Base-by-base conservation (phyloP, 2,329 filamentous ascomycete species). In the Hymenoscyphus fructigenus region DNA sequence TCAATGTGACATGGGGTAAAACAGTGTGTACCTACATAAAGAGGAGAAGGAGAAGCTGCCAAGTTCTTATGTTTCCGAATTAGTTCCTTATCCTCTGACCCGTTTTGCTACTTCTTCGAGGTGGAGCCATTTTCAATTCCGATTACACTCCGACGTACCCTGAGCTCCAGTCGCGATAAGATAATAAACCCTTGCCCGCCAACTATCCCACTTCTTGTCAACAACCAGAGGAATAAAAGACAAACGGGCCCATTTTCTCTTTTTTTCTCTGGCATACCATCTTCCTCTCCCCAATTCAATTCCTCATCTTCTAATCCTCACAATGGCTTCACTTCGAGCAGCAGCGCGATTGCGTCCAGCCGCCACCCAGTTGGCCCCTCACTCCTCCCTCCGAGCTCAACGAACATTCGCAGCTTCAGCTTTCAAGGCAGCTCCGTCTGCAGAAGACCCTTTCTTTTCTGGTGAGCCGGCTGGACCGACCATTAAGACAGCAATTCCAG, bases 401-500 rank as follows among this genome's bases (percentile, higher is more conserved):
- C 66, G 71, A 62, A 59, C 59, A 41, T 74, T 73, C 60, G 67
- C 66, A 36, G 65, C 68, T 50, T 68, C 71, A 7, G 64, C 72
- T 28, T 55, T 64, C 34, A 72, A 71, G 57, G 57, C 63, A 32
- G 63, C 72, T 10, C 50, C 60, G 2, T 56, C 60, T 7, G 38
- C 66, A 15, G 72, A 72, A 58, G 50, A 67, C 32, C 69, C 73
- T 26, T 74, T 75, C 67, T 75, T 76, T 63, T 66, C 72, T 9
- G 66, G 70, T 66, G 75, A 76, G 60, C 75, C 75, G 1, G 55
- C 67, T n/a, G 71, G 67, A 28, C 75, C 75, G 36, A 66, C 60
- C 38, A 60, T 76, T 34, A 75, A 75, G 70, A 78, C 76, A 14
- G 69, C 71, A n/a, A 78, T 79, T 67, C 78, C 78, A 44, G 78